Base-by-base conservation (phyloP, 129 eudicot species). In the Artemisia tridentata region DNA sequence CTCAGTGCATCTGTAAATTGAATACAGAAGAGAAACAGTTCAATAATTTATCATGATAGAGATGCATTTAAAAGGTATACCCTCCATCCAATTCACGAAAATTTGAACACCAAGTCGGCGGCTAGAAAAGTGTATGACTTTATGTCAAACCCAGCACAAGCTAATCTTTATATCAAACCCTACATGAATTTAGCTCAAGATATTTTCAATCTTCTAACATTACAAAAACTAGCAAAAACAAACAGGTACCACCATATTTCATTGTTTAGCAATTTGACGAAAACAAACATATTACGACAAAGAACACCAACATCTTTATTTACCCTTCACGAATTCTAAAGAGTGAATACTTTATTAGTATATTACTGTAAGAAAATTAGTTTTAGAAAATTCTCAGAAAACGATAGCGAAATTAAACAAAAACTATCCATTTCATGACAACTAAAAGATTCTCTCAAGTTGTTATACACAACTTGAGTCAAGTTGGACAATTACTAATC, bases 1-100 rank as follows among this genome's bases (percentile, higher is more conserved):
- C 97, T 78, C 72, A 91, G 63, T 51, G 97, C 97, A 43, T 91
- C 97, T 91, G 86, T 61, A 70, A 47, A 63, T 77, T 23, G 25
- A 60, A 20, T 27, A n/a, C 54, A 75, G 62, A 57, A 46, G 45
- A 56, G 46, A 48, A 66, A 51, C 17, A 69, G 25, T 21, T 60
- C 14, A 66, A 51, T 17, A 73, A 52, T 21, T 60, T 8, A 21
- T 50, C 55, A 68, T 14, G 4, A 68, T 27, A 15, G 8, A 18
- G 48, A 63, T 29, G 63, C 9, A 66, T 41, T 55, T 20, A 46
- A 65, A 38, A 34, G 16, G 3, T 34, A 63, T 31, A 31, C 68
- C 47, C 18, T 59, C 20, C 68, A 49, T 61, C 20, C 7, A 50
- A 27, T 25, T 58, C 58, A 72, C 13, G 15, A 52, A 4, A 61